These are phyloP conservation scores for Omphalea diandra DNA, from an alignment of 441 rosid genomes.

Conservation along the genomic window DNA sequence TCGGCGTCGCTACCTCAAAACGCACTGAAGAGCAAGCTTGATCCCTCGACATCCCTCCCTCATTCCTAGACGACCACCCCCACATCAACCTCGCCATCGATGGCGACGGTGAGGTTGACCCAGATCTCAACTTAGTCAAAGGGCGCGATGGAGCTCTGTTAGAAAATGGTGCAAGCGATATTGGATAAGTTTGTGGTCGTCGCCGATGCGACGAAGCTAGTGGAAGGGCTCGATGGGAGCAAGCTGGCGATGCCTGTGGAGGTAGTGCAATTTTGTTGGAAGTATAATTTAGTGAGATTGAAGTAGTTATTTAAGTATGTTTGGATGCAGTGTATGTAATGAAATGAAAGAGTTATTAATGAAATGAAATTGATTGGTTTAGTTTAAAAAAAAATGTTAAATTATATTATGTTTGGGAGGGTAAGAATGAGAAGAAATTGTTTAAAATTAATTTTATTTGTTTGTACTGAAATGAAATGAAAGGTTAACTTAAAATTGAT, in stretches of 20 bases:
- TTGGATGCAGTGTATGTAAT: no score
- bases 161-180: slow-evolving; percentile 86
- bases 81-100: slow-evolving; percentile 80
- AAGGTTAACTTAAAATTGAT: no score
- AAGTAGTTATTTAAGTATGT: slow-evolving; percentile 58
- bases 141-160: slow-evolving; percentile 95
- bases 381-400: no score
- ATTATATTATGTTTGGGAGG: no score
- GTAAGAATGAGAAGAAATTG: no score
- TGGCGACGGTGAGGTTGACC: slow-evolving; percentile 96
- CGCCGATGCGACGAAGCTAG: slow-evolving; percentile 79
- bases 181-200: slow-evolving; percentile 77
- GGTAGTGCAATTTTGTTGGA: slow-evolving; percentile 89
- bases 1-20: slow-evolving; percentile 82
- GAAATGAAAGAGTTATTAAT: no score
- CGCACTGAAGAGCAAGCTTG: slow-evolving; percentile 85
- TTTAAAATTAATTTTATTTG: no score
- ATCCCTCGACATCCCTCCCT: slow-evolving; percentile 71
- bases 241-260: slow-evolving; percentile 92
- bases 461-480: no score
- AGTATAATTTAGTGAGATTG: slow-evolving; percentile 60
- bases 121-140: slow-evolving; percentile 74
- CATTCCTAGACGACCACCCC: slow-evolving; percentile 67
- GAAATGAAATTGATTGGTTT: no score
- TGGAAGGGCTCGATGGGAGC: slow-evolving; percentile 78